phyloP scores from a whole-genome alignment of 441 rosid genomes.

The Rhodomyrtus psidioides region DNA sequence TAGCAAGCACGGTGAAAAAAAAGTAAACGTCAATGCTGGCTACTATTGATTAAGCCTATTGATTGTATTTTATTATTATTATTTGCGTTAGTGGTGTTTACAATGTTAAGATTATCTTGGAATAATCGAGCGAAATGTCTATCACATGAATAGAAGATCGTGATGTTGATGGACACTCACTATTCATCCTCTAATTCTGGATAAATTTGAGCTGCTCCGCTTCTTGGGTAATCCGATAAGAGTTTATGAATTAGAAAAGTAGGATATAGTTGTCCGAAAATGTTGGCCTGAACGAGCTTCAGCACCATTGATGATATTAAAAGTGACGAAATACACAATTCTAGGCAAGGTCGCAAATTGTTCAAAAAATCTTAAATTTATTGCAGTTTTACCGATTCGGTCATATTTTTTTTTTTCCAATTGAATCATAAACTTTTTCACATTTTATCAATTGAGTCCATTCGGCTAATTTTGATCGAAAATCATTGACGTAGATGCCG shows the following conservation, averaged over 20 bases:
- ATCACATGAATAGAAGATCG: not conserved
- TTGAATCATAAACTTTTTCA: too few relatives aligned
- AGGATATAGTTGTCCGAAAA: not conserved
- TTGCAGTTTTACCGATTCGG: too few relatives aligned
- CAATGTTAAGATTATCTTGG: not conserved
- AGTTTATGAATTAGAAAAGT: not conserved
- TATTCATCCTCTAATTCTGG: not conserved
- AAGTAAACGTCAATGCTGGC: not conserved
- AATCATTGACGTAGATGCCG: fast-evolving
- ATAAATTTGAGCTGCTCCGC: not conserved
- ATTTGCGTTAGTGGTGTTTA: not conserved
- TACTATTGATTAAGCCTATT: not conserved
- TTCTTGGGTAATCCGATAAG: not conserved
- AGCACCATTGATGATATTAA: not conserved
- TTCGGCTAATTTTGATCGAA: too few relatives aligned
- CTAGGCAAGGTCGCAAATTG: too few relatives aligned
- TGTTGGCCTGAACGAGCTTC: not conserved
- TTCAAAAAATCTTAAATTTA: too few relatives aligned
- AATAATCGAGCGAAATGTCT: not conserved
- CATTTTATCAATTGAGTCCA: too few relatives aligned
- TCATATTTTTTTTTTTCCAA: too few relatives aligned
- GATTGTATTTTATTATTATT: not conserved
- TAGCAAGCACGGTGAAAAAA: not conserved
- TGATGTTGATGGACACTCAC: not conserved
- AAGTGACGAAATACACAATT: not conserved